These are phyloP conservation scores for Tulasnella sp. DNA, from an alignment of 768 basidiomycete species.

Conservation along the genomic window DNA sequence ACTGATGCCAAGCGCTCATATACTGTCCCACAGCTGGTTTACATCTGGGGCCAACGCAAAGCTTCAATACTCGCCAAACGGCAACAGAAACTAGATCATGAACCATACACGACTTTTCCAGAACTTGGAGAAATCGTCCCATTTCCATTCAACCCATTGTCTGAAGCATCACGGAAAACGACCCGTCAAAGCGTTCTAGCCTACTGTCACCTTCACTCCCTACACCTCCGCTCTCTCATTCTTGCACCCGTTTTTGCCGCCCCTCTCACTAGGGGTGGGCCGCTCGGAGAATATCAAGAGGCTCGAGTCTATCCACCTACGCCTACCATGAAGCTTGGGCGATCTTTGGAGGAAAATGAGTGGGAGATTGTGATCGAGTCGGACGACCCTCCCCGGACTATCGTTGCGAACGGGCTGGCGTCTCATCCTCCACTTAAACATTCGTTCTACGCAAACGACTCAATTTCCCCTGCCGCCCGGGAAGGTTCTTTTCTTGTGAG, in stretches of 20 bases:
- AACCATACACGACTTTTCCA: background rate
- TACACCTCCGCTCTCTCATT: conserved; percentile 28
- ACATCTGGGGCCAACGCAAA: conserved; percentile 20
- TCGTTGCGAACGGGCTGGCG: background rate
- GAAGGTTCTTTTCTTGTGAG: conserved; percentile 27
- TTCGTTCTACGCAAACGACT: background rate
- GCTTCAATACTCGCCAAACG: conserved; percentile 16
- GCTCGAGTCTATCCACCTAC: conserved; percentile 19
- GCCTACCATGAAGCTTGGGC: background rate
- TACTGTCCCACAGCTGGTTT: background rate
- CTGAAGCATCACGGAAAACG: conserved; percentile 25
- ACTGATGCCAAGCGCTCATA: background rate
- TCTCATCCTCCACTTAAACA: conserved; percentile 15
- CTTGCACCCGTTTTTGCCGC: conserved; percentile 16
- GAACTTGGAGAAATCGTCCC: conserved; percentile 31
- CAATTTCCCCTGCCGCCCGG: background rate
- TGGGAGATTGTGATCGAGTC: conserved; percentile 1
- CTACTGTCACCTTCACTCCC: conserved; percentile 30
- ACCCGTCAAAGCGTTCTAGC: conserved; percentile 27
- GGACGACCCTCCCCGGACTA: background rate
- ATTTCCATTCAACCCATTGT: conserved; percentile 28
- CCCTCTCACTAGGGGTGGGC: conserved; percentile 7
- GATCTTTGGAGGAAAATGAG: background rate
- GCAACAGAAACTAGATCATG: background rate
- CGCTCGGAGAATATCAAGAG: conserved; percentile 12